Base-by-base conservation (phyloP, 257 asterid genomes). In the Primulina huaijiensis region DNA sequence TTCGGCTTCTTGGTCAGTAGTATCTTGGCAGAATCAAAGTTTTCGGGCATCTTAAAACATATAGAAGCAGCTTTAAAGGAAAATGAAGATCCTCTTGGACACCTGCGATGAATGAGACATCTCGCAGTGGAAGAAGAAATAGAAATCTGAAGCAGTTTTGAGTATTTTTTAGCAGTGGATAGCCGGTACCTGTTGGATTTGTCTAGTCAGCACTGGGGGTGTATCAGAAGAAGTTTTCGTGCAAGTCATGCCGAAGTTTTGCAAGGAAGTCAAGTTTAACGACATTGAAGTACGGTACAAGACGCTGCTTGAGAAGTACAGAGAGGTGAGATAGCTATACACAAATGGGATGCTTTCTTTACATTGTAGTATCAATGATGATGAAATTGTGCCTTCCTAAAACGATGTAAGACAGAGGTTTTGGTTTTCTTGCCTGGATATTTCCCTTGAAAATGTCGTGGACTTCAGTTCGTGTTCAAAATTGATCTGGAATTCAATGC, bases 301-400 rank as follows among this genome's bases (percentile, higher is more conserved):
- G 70, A 58, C 40, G 77, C 78, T 91, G 76, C 88, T 89, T 62
- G 90, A 85, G 46, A 83, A 76, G 84, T 89, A 86, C 80, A 81
- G 83, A 74, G 81, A 76, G 75, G 93, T 78, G 71, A 78, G 96
- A 63, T 82, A 78, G 76, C 96, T 82, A 46, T 91, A 86, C 68
- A 33, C 76, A 6, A 78, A 80, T 29, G 90, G 92, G 75, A 89
- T 91, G 95, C 91, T 89, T 64, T 80, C 97, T 3, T 65, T 82
- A 43, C 82, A 79, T 69, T 60, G 76, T 70, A 40, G 14, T 37
- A 72, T 68, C 64, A 75, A 30, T 6, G 43, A 70, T 31, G 27
- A 30, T 65, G 46, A 65, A 23, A 52, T 40, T 14, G 5, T 1
- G 1, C 35, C 10, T 12, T 12, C 8, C 17, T 46, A 16, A 5